Conservation (phyloP, 176 grass and related monocot genomes). For the Carex kokanica region DNA sequence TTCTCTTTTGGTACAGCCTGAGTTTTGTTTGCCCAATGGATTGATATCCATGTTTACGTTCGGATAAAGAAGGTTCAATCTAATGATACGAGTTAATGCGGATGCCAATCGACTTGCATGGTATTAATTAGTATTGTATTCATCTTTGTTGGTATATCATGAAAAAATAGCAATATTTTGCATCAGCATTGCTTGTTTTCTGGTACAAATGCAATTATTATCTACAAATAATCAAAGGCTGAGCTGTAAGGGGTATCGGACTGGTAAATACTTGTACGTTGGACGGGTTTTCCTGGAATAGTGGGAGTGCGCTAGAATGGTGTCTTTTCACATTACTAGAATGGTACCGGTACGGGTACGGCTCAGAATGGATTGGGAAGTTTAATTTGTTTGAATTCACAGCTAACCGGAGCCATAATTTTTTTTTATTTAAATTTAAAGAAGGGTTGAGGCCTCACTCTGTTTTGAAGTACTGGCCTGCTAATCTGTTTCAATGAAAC, state of each 20-base stretch:
- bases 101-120: background rate
- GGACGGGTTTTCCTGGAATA: too few species aligned
- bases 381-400: too few species aligned
- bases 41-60: conserved; percentile 9
- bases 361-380: too few species aligned
- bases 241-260: background rate
- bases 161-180: background rate
- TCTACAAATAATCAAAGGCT: background rate
- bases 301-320: too few species aligned
- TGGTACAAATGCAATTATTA: background rate
- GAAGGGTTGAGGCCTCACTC: too few species aligned
- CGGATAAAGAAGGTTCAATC: background rate
- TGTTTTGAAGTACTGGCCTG: too few species aligned
- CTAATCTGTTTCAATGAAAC: too few species aligned
- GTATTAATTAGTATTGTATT: background rate
- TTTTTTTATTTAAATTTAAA: too few species aligned
- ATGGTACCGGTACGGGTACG: too few species aligned
- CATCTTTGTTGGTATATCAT: background rate
- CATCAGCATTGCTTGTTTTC: background rate
- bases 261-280: background rate
- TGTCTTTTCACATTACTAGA: too few species aligned
- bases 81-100: background rate
- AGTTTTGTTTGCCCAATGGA: conserved; percentile 3
- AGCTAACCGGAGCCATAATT: too few species aligned
- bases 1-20: background rate